Evolutionary conservation across 2,329 filamentous ascomycete genomes (phyloP).

Genomic region (Sporothrix phasma): DNA sequence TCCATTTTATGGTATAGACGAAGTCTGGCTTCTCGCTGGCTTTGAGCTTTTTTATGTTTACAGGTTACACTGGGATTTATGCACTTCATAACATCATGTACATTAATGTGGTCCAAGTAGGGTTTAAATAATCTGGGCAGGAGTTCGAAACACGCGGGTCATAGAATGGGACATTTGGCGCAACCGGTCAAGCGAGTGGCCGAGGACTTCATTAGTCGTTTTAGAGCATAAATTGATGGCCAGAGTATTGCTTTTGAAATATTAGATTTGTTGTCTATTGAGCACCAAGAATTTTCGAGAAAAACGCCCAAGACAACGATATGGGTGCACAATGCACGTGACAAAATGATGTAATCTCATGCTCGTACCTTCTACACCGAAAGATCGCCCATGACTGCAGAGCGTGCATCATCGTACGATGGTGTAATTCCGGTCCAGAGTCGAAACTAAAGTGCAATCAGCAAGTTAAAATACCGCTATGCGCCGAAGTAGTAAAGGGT

Average conservation of each 20-base stretch:
- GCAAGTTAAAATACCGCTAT: background rate
- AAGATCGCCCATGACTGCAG: constrained; percentile 40
- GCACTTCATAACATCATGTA: background rate
- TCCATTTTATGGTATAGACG: constrained; percentile 1
- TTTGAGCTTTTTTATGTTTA: background rate
- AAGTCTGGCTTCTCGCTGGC: background rate
- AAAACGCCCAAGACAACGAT: too few relatives aligned
- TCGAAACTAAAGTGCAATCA: constrained; percentile 51
- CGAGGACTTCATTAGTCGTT: too few relatives aligned
- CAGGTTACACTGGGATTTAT: background rate
- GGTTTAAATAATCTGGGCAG: background rate
- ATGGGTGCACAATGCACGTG: too few relatives aligned
- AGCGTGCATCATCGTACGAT: constrained; percentile 58
- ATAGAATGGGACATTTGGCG: background rate
- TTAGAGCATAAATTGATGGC: too few relatives aligned
- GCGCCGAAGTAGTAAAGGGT: background rate
- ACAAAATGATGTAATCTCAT: too few relatives aligned
- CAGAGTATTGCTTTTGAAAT: too few relatives aligned
- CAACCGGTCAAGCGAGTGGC: background rate
- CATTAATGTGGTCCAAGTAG: background rate
- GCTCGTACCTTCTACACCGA: background rate
- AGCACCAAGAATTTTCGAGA: too few relatives aligned
- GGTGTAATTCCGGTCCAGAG: constrained; percentile 77
- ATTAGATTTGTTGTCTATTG: too few relatives aligned
- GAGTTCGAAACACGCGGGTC: background rate